A percentile compares a stretch with the other conserved stretches of the same genome.
phyloP scores from a whole-genome alignment of 2,329 filamentous ascomycete species.

The Cercospora sp. region DNA sequence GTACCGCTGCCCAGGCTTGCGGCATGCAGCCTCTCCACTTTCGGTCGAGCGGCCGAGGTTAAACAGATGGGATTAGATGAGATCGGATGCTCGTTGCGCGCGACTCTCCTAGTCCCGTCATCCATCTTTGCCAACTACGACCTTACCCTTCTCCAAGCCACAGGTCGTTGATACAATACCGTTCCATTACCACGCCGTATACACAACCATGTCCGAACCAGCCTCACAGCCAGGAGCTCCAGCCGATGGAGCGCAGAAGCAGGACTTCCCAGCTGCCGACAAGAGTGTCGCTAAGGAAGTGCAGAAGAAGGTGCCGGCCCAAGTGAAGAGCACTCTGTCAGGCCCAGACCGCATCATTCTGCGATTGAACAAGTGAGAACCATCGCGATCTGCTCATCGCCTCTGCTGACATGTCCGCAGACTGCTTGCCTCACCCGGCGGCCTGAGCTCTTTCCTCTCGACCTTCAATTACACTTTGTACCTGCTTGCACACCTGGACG shows the following conservation, averaged over 20 bases:
- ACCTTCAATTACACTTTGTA: constrained; percentile 52
- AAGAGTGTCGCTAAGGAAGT: constrained; percentile 37
- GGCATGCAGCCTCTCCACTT: constrained; percentile 5
- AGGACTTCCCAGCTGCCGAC: constrained; percentile 34
- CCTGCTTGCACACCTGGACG: constrained; percentile 47
- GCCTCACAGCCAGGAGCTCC: constrained; percentile 42
- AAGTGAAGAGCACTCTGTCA: constrained; percentile 35
- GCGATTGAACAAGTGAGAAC: constrained; percentile 48
- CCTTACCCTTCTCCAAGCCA: background rate
- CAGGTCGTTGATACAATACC: background rate
- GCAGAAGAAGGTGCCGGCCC: constrained; percentile 33
- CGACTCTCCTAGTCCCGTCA: background rate
- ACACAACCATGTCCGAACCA: constrained; percentile 41
- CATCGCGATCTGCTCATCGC: background rate
- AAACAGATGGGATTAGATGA: constrained; percentile 9
- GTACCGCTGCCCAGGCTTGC: constrained; percentile 12
- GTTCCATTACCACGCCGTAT: background rate
- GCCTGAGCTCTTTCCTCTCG: constrained; percentile 48
- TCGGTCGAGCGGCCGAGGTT: constrained; percentile 22
- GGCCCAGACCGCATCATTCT: constrained; percentile 44
- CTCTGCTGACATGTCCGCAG: constrained; percentile 32
- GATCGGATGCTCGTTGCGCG: constrained; percentile 1
- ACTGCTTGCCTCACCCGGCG: constrained; percentile 48
- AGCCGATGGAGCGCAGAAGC: constrained; percentile 36
- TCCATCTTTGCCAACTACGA: background rate